phyloP scores from a whole-genome alignment of 208 protist genomes.

The Herpetomonas muscarum region DNA sequence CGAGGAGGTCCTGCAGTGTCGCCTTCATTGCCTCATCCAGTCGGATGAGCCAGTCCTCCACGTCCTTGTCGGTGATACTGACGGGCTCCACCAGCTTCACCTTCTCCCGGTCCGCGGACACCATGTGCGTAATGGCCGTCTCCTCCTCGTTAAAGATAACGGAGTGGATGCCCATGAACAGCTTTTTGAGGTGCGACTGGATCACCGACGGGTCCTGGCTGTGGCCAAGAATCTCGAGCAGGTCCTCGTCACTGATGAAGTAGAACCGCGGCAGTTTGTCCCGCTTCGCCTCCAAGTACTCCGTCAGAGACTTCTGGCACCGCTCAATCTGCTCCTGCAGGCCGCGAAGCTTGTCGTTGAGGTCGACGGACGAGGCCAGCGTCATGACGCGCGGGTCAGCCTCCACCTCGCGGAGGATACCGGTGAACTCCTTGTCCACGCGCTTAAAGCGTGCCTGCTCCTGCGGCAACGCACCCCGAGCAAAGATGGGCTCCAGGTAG shows the following conservation, averaged over 20 bases:
- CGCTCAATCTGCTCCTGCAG: slow-evolving; percentile 95
- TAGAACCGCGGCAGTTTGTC: slow-evolving; percentile 95
- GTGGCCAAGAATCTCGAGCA: slow-evolving; percentile 97
- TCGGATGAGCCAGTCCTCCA: slow-evolving; percentile 92
- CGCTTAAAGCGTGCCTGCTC: slow-evolving; percentile 95
- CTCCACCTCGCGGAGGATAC: slow-evolving; percentile 88
- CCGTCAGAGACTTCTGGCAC: slow-evolving; percentile 95
- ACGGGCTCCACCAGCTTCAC: slow-evolving; percentile 70
- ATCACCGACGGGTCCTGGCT: slow-evolving; percentile 90
- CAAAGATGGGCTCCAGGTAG: slow-evolving; percentile 98
- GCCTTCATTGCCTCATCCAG: slow-evolving; percentile 85
- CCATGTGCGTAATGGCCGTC: slow-evolving; percentile 87
- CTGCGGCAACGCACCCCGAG: slow-evolving; percentile 93
- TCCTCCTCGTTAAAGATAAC: slow-evolving; percentile 78
- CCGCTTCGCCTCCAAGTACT: slow-evolving; percentile 98
- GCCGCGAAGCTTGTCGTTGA: slow-evolving; percentile 79
- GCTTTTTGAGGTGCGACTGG: slow-evolving; percentile 91
- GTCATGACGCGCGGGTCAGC: slow-evolving; percentile 91
- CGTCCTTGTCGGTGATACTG: slow-evolving; percentile 81
- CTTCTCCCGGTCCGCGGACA: slow-evolving; percentile 83
- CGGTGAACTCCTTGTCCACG: slow-evolving; percentile 95
- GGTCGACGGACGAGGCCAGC: slow-evolving; percentile 75
- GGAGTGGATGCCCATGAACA: slow-evolving; percentile 92
- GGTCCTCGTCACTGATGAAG: slow-evolving; percentile 98
- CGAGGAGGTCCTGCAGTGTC: slow-evolving; percentile 73